Evolutionary conservation across 768 basidiomycete species (phyloP).

Genomic region (Pholiota microspora): DNA sequence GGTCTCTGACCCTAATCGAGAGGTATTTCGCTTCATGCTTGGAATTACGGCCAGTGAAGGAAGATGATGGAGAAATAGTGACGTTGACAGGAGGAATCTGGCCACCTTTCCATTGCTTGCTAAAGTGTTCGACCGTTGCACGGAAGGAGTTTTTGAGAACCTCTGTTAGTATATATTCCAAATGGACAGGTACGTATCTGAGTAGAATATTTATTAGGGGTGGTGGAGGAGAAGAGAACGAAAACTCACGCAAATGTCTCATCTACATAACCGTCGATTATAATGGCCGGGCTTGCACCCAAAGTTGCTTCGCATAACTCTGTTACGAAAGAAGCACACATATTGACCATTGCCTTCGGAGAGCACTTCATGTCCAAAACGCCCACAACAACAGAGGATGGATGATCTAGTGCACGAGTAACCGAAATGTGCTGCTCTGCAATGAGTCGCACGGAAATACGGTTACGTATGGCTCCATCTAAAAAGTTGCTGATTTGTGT

Average conservation of each 20-base stretch:
- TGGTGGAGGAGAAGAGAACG: conserved; percentile 5
- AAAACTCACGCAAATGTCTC: conserved; percentile 76
- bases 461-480: conserved; percentile 80
- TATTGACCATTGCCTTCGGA: conserved; percentile 68
- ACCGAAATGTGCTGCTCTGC: conserved; percentile 91
- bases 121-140: conserved; percentile 79
- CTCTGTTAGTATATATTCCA: conserved; percentile 90
- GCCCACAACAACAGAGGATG: conserved; percentile 52
- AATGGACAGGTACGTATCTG: conserved; percentile 86
- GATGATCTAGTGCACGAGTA: conserved; percentile 59
- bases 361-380: conserved; percentile 75
- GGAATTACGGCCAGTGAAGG: conserved; percentile 16
- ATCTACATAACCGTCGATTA: conserved; percentile 69
- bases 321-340: conserved; percentile 81
- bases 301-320: conserved; percentile 85
- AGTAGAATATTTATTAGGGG: neutral
- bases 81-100: conserved; percentile 53
- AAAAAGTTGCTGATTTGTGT: conserved; percentile 78
- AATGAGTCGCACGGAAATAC: conserved; percentile 84
- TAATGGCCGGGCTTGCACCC: conserved; percentile 63
- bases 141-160: conserved; percentile 90
- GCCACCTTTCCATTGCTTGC: conserved; percentile 35
- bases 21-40: conserved; percentile 46
- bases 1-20: conserved; percentile 78
- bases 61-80: conserved; percentile 63